These are phyloP conservation scores for Nakazawaea ernobii DNA, from an alignment of 805 yeast genomes.

Conservation along the genomic window DNA sequence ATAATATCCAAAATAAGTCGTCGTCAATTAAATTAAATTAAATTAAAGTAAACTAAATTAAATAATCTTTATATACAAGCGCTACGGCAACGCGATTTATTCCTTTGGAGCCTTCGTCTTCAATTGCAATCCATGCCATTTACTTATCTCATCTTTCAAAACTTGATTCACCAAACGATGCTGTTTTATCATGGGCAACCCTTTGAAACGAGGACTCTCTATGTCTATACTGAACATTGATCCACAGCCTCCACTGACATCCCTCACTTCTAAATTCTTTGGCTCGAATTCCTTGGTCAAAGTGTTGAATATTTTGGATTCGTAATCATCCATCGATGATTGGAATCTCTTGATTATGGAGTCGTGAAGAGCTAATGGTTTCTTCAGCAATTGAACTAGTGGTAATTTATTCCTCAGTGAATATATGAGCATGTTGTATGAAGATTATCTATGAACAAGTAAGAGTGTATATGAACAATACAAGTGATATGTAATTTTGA, in stretches of 20 bases:
- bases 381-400: too few species aligned
- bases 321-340: conserved; percentile 48
- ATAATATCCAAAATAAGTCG: too few species aligned
- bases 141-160: conserved; percentile 74
- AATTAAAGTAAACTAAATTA: too few species aligned
- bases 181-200: conserved; percentile 81
- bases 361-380: too few species aligned
- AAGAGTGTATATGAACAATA: too few species aligned
- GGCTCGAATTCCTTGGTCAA: conserved; percentile 58
- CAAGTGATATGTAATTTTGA: too few species aligned
- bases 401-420: too few species aligned
- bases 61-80: neutral
- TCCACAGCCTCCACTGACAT: conserved; percentile 95
- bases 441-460: too few species aligned
- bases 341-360: conserved; percentile 2
- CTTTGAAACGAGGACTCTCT: conserved; percentile 69
- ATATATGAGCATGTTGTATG: too few species aligned
- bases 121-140: conserved; percentile 95
- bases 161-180: conserved; percentile 83
- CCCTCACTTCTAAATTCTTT: conserved; percentile 56
- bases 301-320: conserved; percentile 53
- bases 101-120: conserved; percentile 53
- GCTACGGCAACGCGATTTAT: neutral
- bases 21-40: neutral
- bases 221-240: conserved; percentile 92